Conservation (phyloP, 352 stramenopile species). For the Phytophthora macrochlamydospora region DNA sequence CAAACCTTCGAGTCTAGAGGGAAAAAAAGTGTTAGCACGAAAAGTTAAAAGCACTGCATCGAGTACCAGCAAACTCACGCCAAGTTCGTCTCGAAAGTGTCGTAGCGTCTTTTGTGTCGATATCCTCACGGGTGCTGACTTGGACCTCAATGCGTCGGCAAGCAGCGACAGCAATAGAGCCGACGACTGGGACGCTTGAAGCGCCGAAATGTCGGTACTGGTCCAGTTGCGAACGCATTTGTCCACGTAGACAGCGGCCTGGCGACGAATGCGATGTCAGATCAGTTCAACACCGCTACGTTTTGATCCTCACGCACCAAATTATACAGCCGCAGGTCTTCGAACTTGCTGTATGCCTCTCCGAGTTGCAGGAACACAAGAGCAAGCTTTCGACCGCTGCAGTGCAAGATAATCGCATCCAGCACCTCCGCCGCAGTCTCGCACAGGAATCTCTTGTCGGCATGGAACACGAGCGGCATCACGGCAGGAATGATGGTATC, state of each 20-base stretch:
- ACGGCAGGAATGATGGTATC: slow-evolving; percentile 54
- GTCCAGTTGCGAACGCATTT: slow-evolving; percentile 60
- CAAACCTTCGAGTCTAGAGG: slow-evolving; percentile 10
- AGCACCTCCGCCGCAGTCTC: slow-evolving; percentile 65
- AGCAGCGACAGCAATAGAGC: slow-evolving; percentile 32
- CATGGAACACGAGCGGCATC: slow-evolving; percentile 49
- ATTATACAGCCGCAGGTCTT: slow-evolving; percentile 57
- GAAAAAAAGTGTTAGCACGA: background rate
- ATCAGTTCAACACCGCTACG: background rate
- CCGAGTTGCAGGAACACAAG: slow-evolving; percentile 42
- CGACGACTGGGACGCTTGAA: slow-evolving; percentile 25
- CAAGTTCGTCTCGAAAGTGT: slow-evolving; percentile 44
- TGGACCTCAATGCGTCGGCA: slow-evolving; percentile 39
- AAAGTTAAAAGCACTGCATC: no score
- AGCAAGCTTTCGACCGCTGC: slow-evolving; percentile 47
- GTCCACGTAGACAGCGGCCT: slow-evolving; percentile 65
- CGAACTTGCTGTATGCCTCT: slow-evolving; percentile 27
- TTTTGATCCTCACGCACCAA: slow-evolving; percentile 31
- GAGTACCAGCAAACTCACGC: slow-evolving; percentile 26
- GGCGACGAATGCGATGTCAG: background rate
- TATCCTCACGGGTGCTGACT: slow-evolving; percentile 51
- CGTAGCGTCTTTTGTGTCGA: slow-evolving; percentile 49
- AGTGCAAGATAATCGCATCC: slow-evolving; percentile 57
- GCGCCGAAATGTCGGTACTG: slow-evolving; percentile 28
- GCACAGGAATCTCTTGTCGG: slow-evolving; percentile 63